Evolutionary conservation across 768 basidiomycete genomes (phyloP), one percentile per base, ranked within the genome.

Genomic region (Basidioascus undulatus): DNA sequence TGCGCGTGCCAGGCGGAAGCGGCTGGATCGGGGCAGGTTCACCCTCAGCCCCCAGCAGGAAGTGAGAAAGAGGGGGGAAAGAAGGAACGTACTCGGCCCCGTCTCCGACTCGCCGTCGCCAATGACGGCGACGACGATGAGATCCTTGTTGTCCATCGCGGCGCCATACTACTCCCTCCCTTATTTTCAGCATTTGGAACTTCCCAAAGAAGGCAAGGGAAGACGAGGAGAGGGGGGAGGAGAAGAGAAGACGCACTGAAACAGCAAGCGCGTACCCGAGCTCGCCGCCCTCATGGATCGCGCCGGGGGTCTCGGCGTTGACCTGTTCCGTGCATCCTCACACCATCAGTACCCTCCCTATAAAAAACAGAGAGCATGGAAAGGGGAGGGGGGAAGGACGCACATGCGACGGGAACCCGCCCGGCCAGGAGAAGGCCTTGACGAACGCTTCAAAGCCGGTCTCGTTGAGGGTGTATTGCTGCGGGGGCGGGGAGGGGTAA

Each of bases 231-330:
- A n/a, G n/a, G n/a, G n/a, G n/a, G n/a, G n/a, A n/a, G n/a, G n/a
- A n/a, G n/a, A n/a, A n/a, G n/a, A n/a, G n/a, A n/a, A n/a, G n/a
- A n/a, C n/a, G n/a, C n/a, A n/a, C n/a, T n/a, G n/a, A n/a, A n/a
- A n/a, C n/a, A n/a, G n/a, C 67, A 28, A 86, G 70, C 4, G 81
- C 81, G 48, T 87, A 89, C 7, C 84, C 83, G 12, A 87, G 67
- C 56, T 87, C 84, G 12, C 64, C 64, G 40, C 84, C 84, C 59
- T 92, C 84, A 50, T 92, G 84, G 46, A 92, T 87, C 3, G 70
- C 66, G 5, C 84, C 84, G 16, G 83, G 84, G 1, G 80, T 83
- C 56, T 80, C n/a, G 23, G 36, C 30, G n/a, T 44, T 19, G 5
- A 31, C 38, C 32, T 6, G 41, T 32, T 31, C 19, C 19, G 28